Base-by-base conservation (phyloP, 1,284 basidiomycete genomes). In the Ceratobasidium sp. region DNA sequence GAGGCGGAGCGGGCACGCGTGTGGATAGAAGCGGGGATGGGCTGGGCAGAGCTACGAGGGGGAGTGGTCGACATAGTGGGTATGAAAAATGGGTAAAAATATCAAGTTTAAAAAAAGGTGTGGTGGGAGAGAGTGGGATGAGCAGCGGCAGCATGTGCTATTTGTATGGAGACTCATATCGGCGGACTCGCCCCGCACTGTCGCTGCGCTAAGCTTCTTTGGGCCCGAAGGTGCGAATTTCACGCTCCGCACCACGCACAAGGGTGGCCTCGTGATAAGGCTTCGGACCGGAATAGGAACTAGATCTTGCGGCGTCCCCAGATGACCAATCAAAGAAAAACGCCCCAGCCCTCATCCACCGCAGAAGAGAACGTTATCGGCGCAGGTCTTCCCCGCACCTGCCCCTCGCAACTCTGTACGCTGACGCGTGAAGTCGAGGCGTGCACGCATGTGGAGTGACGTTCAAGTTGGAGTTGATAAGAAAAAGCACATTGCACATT, bases 1-100 rank as follows among this genome's bases (percentile, higher is more conserved):
- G 77, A 71, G 3, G 68, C 69, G 28, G 70, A 71, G 49, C 75
- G 75, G 2, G 77, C 51, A 33, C 61, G 68, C 33, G 26, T 28
- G 20, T 58, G 55, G 20, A 42, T 66, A 1, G 44, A n/a, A 46
- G 33, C n/a, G 40, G 77, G 51, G n/a, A 66, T 64, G 39, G 77
- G 46, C 44, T 64, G 60, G 28, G 61, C 64, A 68, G 61, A 77
- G 44, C 10, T 28, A 13, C n/a, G 53, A 56, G 63, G 49, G 61
- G 75, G 63, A 49, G 75, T 51, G 51, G 77, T 44, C 20, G 68
- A 61, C 58, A 73, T 73, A 13, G 23, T 49, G 58, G 33, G 42
- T 67, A 67, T 67, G 46, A 33, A 67, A 46, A 26, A 49, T 5
- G 49, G 26, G 26, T 20, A 40, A 63, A 63, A n/a, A n/a, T n/a